A percentile compares a stretch with the other conserved stretches of the same genome.
phyloP scores from a whole-genome alignment of 768 basidiomycete species.

The Mycena crocata region DNA sequence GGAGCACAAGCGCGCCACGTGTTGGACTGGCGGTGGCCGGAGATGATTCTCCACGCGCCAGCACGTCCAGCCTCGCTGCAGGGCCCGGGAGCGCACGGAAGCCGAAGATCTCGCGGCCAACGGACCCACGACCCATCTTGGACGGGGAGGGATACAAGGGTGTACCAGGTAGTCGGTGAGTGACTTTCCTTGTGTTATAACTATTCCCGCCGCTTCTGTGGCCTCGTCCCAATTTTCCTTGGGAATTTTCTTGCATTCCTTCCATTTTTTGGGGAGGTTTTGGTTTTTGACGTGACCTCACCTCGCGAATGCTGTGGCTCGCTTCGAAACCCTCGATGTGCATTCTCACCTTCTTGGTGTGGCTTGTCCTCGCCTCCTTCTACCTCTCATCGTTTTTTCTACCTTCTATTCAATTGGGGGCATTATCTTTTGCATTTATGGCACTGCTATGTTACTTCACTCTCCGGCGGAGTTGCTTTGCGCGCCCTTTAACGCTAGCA shows the following conservation, averaged over 20 bases:
- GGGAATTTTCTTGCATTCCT: background rate
- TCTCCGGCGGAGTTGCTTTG: too few species aligned
- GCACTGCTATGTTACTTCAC: too few species aligned
- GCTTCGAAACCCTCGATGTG: too few species aligned
- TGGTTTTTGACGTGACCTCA: too few species aligned
- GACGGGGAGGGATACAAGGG: conserved; percentile 58
- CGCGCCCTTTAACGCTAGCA: too few species aligned
- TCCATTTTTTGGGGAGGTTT: background rate
- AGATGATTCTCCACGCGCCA: conserved; percentile 24
- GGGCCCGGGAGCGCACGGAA: conserved; percentile 52
- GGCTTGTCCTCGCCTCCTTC: too few species aligned
- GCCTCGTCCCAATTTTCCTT: background rate
- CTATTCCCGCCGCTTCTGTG: background rate
- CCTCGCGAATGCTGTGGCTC: too few species aligned
- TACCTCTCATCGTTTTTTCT: too few species aligned
- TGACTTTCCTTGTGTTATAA: too few species aligned
- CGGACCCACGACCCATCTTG: conserved; percentile 83
- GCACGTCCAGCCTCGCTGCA: conserved; percentile 29
- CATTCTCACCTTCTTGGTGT: too few species aligned
- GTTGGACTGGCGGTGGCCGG: background rate
- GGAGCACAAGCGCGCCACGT: conserved; percentile 40
- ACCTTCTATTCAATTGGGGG: too few species aligned
- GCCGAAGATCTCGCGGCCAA: conserved; percentile 87
- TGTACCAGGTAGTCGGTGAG: conserved; percentile 65
- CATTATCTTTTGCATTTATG: too few species aligned